Evolutionary conservation across 2,329 filamentous ascomycete species (phyloP), one percentile per base, ranked within the genome.

Genomic region (Neophaeococcomyces aloes): DNA sequence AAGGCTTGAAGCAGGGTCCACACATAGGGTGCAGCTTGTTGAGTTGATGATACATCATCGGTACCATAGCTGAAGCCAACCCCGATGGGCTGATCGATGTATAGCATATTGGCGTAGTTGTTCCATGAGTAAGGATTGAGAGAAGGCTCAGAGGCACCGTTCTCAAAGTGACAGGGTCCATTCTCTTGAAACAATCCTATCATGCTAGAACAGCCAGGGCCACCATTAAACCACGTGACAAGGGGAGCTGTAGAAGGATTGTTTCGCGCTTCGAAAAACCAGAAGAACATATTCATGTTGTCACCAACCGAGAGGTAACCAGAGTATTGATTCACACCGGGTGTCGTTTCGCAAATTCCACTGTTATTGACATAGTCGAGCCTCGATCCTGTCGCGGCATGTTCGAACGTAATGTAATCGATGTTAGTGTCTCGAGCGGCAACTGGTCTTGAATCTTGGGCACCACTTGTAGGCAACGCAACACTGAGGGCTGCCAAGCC

Each of bases 71-170:
- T 75, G 53, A 78, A 73, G 0, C 76, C 76, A 2, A 74, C 70
- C 34, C 72, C 68, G 10, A 67, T 70, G 8, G 75, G 81, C 57
- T 83, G 74, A 51, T 84, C 79, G 50, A 84, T 73, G 59, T 80
- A 84, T 6, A 84, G 71, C 33, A 59, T 56, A 31, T 58, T 58
- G 43, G 39, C 73, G 17, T 73, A 68, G 50, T 75, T 74, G 46
- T 75, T 78, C 74, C 76, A 81, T 1, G 75, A 75, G 60, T 72
- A 76, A 0, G 75, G 73, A 50, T 81, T 81, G 14, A 65, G 50
- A 11, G 59, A 58, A 0, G 69, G 67, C 13, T 57, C 60, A 55
- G 75, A 72, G 33, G 69, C 70, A 30, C 74, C 70, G 32, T 62
- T 59, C 30, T 72, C 68, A 21, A 79, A 62, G 6, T 57, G 56